A percentile compares a stretch with the other conserved stretches of the same genome.
Evolutionary conservation across 805 yeast genomes (phyloP).

Genomic region (Ogataea pini): DNA sequence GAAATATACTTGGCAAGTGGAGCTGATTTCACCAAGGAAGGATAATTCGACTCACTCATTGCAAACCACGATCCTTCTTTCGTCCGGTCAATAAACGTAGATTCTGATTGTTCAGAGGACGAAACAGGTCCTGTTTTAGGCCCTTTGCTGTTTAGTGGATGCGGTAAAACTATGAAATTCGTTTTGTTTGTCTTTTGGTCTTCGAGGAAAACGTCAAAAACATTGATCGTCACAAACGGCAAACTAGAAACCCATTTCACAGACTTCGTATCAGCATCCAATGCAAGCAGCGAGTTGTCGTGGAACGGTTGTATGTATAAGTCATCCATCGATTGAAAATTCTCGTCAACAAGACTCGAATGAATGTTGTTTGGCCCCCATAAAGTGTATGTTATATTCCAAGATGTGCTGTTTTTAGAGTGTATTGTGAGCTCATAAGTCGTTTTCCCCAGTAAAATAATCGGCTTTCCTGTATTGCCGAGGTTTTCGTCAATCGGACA

Average conservation of each 20-base stretch:
- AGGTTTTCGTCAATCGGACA: conserved; percentile 20
- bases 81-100: conserved; percentile 69
- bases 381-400: conserved; percentile 83
- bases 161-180: conserved; percentile 61
- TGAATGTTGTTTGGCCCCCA: conserved; percentile 95
- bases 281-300: conserved; percentile 75
- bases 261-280: conserved; percentile 64
- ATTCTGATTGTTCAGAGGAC: conserved; percentile 30
- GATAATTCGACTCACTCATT: conserved; percentile 73
- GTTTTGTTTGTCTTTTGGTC: conserved; percentile 19
- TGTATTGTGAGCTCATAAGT: conserved; percentile 76
- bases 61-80: conserved; percentile 79
- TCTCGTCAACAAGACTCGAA: conserved; percentile 47
- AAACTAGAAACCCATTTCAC: conserved; percentile 79
- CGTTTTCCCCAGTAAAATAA: conserved; percentile 67
- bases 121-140: conserved; percentile 1
- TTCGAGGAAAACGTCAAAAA: conserved; percentile 68
- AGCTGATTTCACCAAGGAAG: conserved; percentile 79
- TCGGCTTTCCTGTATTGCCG: conserved; percentile 23
- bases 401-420: conserved; percentile 64
- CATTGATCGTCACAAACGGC: conserved; percentile 70
- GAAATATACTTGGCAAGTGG: conserved; percentile 67
- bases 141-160: conserved; percentile 49
- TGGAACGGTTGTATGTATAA: conserved; percentile 82
- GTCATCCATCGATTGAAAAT: conserved; percentile 63